Evolutionary conservation across 2,329 filamentous ascomycete species (phyloP).

Genomic region (Phyllosticta citriasiana): DNA sequence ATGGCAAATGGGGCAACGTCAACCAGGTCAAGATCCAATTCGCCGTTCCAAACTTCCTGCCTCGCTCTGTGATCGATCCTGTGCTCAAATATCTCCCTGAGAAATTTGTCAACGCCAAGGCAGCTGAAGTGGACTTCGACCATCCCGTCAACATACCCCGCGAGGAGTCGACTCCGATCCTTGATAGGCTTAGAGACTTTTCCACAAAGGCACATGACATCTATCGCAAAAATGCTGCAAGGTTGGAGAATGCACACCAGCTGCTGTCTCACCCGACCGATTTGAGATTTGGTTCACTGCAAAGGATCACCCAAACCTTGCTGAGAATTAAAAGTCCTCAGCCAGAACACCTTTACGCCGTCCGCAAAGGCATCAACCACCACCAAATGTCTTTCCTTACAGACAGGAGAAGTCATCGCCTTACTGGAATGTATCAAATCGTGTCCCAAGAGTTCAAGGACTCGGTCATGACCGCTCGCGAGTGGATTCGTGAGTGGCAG

Average conservation of each 20-base stretch:
- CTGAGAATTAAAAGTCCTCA: slow-evolving; percentile 31
- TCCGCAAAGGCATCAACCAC: slow-evolving; percentile 53
- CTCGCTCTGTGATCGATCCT: slow-evolving; percentile 34
- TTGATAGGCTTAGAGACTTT: slow-evolving; percentile 35
- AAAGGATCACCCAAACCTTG: slow-evolving; percentile 36
- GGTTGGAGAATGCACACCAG: slow-evolving; percentile 41
- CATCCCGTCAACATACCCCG: slow-evolving; percentile 33
- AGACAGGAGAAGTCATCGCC: slow-evolving; percentile 39
- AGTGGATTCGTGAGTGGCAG: slow-evolving; percentile 45
- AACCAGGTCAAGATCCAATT: slow-evolving; percentile 34
- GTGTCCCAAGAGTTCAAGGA: slow-evolving; percentile 45
- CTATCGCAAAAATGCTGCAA: slow-evolving; percentile 36
- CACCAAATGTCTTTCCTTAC: slow-evolving; percentile 53
- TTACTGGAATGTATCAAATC: slow-evolving; percentile 54
- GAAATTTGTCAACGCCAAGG: slow-evolving; percentile 23
- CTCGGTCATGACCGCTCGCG: slow-evolving; percentile 41
- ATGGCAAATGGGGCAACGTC: slow-evolving; percentile 39
- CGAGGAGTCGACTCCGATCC: slow-evolving; percentile 34
- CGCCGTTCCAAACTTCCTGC: slow-evolving; percentile 39
- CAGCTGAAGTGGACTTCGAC: neutral
- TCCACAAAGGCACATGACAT: slow-evolving; percentile 34
- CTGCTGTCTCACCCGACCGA: slow-evolving; percentile 34
- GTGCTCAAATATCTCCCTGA: slow-evolving; percentile 43
- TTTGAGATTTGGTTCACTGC: slow-evolving; percentile 38
- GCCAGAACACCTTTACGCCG: slow-evolving; percentile 52